Percentiles rank a stretch among this genome's conserved stretches.
Evolutionary conservation across 192 early-diverging fungal genomes (phyloP).

Genomic region (Linnemannia hyalina): DNA sequence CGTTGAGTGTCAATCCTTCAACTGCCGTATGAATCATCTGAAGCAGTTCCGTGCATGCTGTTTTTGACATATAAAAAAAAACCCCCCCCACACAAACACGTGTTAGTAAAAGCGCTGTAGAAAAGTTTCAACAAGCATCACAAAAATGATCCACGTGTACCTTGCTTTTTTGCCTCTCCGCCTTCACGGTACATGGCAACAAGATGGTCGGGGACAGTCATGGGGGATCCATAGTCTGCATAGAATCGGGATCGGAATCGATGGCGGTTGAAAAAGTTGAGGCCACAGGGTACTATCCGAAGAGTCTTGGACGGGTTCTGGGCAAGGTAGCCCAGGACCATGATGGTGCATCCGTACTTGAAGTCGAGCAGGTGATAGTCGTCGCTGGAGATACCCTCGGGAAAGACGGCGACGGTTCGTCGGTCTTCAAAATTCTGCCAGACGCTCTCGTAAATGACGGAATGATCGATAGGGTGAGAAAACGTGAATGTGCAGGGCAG

Average conservation of each 20-base stretch:
- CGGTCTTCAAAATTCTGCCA: slow-evolving; percentile 57
- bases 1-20: slow-evolving; percentile 56
- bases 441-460: slow-evolving; percentile 56
- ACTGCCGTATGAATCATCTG: slow-evolving; percentile 56
- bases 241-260: slow-evolving; percentile 60
- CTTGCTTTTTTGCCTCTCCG: slow-evolving; percentile 52
- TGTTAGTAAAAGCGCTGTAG: background rate
- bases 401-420: slow-evolving; percentile 55
- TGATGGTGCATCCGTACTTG: slow-evolving; percentile 62
- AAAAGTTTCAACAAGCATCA: background rate
- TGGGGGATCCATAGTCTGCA: slow-evolving; percentile 46
- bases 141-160: slow-evolving; percentile 15
- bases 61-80: background rate
- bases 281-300: slow-evolving; percentile 57
- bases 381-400: slow-evolving; percentile 59
- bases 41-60: slow-evolving; percentile 58
- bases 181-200: slow-evolving; percentile 53
- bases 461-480: slow-evolving; percentile 52
- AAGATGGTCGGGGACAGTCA: slow-evolving; percentile 47
- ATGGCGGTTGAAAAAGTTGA: slow-evolving; percentile 64
- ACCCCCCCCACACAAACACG: background rate
- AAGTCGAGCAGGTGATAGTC: slow-evolving; percentile 58
- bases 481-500: slow-evolving; percentile 48
- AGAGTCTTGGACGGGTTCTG: slow-evolving; percentile 44
- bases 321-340: slow-evolving; percentile 58